phyloP scores from a whole-genome alignment of 73 alveolate genomes.

The Effrenium voratum region DNA sequence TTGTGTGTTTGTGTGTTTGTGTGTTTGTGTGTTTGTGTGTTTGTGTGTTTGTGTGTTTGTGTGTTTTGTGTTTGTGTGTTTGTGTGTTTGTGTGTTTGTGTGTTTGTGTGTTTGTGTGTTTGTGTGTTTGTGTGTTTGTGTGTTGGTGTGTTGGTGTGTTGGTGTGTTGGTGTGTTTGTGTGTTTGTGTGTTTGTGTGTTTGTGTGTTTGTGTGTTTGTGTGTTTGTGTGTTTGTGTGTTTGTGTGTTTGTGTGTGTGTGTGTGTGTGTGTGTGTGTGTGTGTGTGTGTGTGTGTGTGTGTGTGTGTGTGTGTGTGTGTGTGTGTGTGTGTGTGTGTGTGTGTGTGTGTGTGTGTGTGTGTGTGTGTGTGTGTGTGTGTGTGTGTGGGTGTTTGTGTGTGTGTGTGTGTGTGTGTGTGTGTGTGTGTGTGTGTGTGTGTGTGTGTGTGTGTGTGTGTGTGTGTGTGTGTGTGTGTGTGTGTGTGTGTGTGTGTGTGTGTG shows the following conservation, averaged over 20 bases:
- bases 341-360: conserved; percentile 32
- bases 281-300: conserved; percentile 43
- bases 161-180: conserved; percentile 19
- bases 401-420: conserved; percentile 36
- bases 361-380: conserved; percentile 22
- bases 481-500: conserved; percentile 30
- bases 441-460: conserved; percentile 36
- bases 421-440: conserved; percentile 42
- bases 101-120: conserved; percentile 31
- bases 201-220: conserved; percentile 43
- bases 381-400: conserved; percentile 42
- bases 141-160: conserved; percentile 8
- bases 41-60: conserved; percentile 6
- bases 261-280: conserved; percentile 54
- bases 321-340: conserved; percentile 27
- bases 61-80: conserved; percentile 15
- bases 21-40: conserved; percentile 30
- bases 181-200: conserved; percentile 47
- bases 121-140: conserved; percentile 28
- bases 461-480: conserved; percentile 38
- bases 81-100: conserved; percentile 19
- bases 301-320: conserved; percentile 7
- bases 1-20: conserved; percentile 22
- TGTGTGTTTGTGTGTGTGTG: conserved; percentile 47
- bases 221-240: conserved; percentile 45